Conservation (phyloP, 1,284 basidiomycete genomes). For the Cystobasidium slooffiae region DNA sequence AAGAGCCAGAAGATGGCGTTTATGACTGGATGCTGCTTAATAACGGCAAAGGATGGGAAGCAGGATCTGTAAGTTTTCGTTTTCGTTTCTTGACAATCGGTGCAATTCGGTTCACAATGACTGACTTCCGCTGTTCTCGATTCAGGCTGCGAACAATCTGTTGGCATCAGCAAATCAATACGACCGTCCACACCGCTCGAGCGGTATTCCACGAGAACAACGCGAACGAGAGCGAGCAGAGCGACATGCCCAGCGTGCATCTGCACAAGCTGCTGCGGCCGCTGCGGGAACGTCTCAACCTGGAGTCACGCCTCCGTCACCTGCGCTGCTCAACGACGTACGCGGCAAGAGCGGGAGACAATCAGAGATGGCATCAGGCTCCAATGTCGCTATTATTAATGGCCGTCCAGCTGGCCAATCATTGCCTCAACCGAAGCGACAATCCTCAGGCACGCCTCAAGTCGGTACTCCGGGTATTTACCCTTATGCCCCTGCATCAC, state of each 20-base stretch:
- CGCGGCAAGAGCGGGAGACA: slow-evolving; percentile 63
- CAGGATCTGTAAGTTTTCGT: slow-evolving; percentile 67
- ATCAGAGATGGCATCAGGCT: slow-evolving; percentile 66
- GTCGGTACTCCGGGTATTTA: slow-evolving; percentile 40
- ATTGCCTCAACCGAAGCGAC: slow-evolving; percentile 32
- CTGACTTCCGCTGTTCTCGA: slow-evolving; percentile 28
- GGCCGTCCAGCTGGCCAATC: slow-evolving; percentile 25
- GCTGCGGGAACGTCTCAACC: slow-evolving; percentile 42
- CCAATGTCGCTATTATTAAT: slow-evolving; percentile 40
- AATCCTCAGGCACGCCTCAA: slow-evolving; percentile 30
- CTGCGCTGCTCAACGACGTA: slow-evolving; percentile 72
- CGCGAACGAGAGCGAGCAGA: slow-evolving; percentile 59
- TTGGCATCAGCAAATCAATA: slow-evolving; percentile 55
- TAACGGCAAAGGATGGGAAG: slow-evolving; percentile 93
- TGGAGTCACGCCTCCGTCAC: slow-evolving; percentile 65
- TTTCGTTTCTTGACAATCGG: slow-evolving; percentile 7
- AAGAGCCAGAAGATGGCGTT: slow-evolving; percentile 82
- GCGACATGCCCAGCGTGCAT: slow-evolving; percentile 58
- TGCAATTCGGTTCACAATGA: too few species aligned
- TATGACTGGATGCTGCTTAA: slow-evolving; percentile 92
- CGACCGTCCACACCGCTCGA: slow-evolving; percentile 56
- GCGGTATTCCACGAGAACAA: slow-evolving; percentile 54
- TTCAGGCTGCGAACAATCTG: slow-evolving; percentile 48
- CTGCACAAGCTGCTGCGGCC: slow-evolving; percentile 54
- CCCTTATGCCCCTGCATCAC: slow-evolving; percentile 12